phyloP scores from a whole-genome alignment of 306 rosid genomes.

The Delonix regia region DNA sequence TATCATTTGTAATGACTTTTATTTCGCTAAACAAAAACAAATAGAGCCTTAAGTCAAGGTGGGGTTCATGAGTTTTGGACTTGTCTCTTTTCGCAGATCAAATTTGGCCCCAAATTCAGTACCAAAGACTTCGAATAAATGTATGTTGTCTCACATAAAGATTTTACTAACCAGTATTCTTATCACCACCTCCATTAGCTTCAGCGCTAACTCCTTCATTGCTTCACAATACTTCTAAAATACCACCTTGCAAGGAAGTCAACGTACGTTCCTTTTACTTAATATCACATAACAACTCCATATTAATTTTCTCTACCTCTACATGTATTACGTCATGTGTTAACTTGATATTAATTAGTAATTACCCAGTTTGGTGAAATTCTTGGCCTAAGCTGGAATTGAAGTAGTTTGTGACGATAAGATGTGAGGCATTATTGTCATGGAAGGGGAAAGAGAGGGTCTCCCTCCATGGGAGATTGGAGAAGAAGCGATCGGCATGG shows the following conservation, averaged over 20 bases:
- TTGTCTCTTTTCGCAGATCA: no score
- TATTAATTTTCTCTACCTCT: neutral
- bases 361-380: conserved; percentile 66
- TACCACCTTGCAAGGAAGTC: neutral
- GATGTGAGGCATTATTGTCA: conserved; percentile 3
- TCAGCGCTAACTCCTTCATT: conserved; percentile 57
- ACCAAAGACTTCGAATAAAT: no score
- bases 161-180: no score
- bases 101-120: no score
- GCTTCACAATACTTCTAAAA: conserved; percentile 68
- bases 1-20: no score
- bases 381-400: conserved; percentile 49
- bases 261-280: no score
- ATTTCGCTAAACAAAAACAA: no score
- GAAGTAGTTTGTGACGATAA: conserved; percentile 55
- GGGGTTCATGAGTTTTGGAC: no score
- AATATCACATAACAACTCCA: neutral
- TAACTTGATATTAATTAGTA: neutral
- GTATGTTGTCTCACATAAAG: no score
- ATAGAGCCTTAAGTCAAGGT: no score
- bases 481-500: conserved; percentile 71
- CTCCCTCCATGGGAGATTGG: conserved; percentile 84
- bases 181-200: conserved; percentile 57
- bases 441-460: conserved; percentile 66
- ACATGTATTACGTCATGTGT: neutral